Conservation (phyloP, 441 rosid species). For the Gossypium lobatum region DNA sequence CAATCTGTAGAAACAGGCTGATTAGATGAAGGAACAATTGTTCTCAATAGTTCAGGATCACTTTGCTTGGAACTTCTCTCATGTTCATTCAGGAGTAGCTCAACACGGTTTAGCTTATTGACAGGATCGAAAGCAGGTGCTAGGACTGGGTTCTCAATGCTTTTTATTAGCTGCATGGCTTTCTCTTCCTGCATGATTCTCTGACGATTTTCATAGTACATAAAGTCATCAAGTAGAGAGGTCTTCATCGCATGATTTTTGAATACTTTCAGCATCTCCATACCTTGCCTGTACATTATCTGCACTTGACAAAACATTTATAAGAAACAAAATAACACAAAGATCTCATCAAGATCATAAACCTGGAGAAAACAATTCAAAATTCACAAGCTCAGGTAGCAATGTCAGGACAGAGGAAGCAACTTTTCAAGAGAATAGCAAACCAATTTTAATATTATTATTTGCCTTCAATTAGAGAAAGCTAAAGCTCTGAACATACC, state of each 20-base stretch:
- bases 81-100: conserved; percentile 21
- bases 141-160: conserved; percentile 37
- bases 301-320: conserved; percentile 24
- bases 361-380: neutral
- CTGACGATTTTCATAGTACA: conserved; percentile 77
- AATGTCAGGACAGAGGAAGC: neutral
- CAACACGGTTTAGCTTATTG: conserved; percentile 21
- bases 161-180: conserved; percentile 37
- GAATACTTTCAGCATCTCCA: conserved; percentile 69
- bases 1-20: conserved; percentile 21
- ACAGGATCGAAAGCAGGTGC: conserved; percentile 35
- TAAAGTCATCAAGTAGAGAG: conserved; percentile 77
- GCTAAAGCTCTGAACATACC: conserved; percentile 29
- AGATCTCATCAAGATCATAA: neutral
- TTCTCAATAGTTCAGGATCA: conserved; percentile 18
- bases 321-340: neutral
- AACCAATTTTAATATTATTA: neutral
- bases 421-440: neutral
- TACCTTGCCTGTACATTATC: conserved; percentile 68
- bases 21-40: conserved; percentile 20
- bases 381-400: neutral
- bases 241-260: conserved; percentile 52
- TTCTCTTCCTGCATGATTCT: conserved; percentile 78
- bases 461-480: neutral
- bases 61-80: conserved; percentile 25